These are phyloP conservation scores for Paratinospora sagittata DNA, from an alignment of 164 flowering plant species.

Conservation along the genomic window DNA sequence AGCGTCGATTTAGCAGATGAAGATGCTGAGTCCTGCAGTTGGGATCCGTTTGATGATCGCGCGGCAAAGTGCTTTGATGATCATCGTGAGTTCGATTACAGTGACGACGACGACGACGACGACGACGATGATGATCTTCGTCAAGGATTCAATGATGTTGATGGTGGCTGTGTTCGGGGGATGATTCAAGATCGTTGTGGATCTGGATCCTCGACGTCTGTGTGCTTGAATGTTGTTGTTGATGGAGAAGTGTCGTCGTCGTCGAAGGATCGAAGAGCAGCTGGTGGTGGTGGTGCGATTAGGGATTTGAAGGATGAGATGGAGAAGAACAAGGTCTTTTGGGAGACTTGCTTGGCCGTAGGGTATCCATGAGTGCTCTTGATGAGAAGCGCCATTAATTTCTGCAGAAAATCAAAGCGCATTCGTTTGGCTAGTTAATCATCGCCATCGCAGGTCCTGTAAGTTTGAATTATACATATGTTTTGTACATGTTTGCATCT, in stretches of 20 bases:
- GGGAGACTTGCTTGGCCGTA: too few species aligned
- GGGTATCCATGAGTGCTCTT: not conserved
- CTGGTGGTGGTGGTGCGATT: not conserved
- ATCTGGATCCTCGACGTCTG: not conserved
- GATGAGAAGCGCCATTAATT: too few species aligned
- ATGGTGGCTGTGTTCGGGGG: not conserved
- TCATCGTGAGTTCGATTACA: not conserved
- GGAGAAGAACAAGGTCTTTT: conserved; percentile 20
- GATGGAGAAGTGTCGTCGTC: not conserved
- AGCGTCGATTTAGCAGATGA: not conserved
- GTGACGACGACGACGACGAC: not conserved
- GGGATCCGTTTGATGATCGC: not conserved
- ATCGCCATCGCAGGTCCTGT: too few species aligned
- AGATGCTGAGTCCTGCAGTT: conserved; percentile 17
- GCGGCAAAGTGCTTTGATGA: not conserved
- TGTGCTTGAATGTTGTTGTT: too few species aligned
- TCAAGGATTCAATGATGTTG: too few species aligned
- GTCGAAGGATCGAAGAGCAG: conserved; percentile 2
- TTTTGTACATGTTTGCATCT: too few species aligned
- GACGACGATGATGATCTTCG: not conserved
- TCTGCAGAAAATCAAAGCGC: too few species aligned
- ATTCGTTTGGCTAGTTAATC: too few species aligned
- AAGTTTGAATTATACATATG: too few species aligned
- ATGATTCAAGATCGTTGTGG: not conserved
- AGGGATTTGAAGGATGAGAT: conserved; percentile 7